Evolutionary conservation across 371 early-diverging fungal genomes (phyloP).

Genomic region (Mortierella sp.): DNA sequence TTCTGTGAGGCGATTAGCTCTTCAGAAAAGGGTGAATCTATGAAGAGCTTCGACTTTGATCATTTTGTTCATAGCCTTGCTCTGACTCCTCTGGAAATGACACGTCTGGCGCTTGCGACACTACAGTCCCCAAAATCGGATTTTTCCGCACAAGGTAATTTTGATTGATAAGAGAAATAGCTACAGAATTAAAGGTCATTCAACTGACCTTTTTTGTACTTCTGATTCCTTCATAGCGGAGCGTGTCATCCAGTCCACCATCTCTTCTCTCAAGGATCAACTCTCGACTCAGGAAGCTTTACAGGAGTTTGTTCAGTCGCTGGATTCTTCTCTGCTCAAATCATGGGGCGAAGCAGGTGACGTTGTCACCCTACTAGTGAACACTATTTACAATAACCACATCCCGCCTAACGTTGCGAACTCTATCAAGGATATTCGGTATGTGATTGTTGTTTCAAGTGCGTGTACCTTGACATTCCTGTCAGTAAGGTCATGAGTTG

Average conservation of each 20-base stretch:
- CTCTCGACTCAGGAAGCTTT: slow-evolving; percentile 31
- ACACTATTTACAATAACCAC: slow-evolving; percentile 40
- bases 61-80: slow-evolving; percentile 55
- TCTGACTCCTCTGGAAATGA: slow-evolving; percentile 58
- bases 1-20: slow-evolving; percentile 61
- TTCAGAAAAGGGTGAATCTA: slow-evolving; percentile 56
- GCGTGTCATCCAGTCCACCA: slow-evolving; percentile 33
- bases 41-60: slow-evolving; percentile 57
- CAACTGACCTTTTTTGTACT: neutral
- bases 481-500: too few relatives aligned
- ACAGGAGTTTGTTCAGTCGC: slow-evolving; percentile 45
- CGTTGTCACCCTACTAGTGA: slow-evolving; percentile 31
- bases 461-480: too few relatives aligned
- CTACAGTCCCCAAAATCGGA: slow-evolving; percentile 56
- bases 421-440: slow-evolving; percentile 46
- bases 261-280: slow-evolving; percentile 39
- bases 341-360: slow-evolving; percentile 48
- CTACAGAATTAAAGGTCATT: neutral
- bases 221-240: slow-evolving; percentile 22
- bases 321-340: slow-evolving; percentile 35
- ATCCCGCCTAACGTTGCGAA: slow-evolving; percentile 26
- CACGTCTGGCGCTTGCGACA: slow-evolving; percentile 57
- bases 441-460: slow-evolving; percentile 1
- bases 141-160: slow-evolving; percentile 61
- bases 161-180: neutral